Evolutionary conservation across 176 grass and related monocot genomes (phyloP).

Genomic region (Musa schizocarpa): DNA sequence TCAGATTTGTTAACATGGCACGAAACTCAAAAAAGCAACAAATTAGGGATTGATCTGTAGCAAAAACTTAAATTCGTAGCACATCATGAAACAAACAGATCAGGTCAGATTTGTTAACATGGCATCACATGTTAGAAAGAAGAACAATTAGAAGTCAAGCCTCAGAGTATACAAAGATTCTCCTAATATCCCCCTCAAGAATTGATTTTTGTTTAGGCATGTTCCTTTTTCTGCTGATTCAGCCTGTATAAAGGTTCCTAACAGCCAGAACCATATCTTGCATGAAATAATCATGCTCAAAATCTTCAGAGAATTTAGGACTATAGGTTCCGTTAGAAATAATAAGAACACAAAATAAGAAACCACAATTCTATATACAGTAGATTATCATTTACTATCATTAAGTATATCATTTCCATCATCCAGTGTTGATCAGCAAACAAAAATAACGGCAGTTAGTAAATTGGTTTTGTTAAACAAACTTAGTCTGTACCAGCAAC

Average conservation of each 20-base stretch:
- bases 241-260: background rate
- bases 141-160: no score
- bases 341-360: background rate
- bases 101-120: no score
- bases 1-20: no score
- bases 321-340: background rate
- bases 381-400: background rate
- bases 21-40: no score
- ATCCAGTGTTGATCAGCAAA: background rate
- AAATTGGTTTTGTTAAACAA: no score
- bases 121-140: no score
- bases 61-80: no score
- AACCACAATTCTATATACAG: background rate
- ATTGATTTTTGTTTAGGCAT: background rate
- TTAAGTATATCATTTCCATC: background rate
- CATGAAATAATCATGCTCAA: background rate
- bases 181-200: background rate
- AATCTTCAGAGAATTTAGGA: background rate
- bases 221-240: background rate
- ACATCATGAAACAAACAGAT: background rate
- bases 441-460: background rate
- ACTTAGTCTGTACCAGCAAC: no score
- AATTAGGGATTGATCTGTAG: no score
- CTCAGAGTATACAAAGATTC: background rate
- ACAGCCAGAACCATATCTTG: background rate